Evolutionary conservation across 2,329 filamentous ascomycete genomes (phyloP).

Genomic region (Nothopassalora personata): DNA sequence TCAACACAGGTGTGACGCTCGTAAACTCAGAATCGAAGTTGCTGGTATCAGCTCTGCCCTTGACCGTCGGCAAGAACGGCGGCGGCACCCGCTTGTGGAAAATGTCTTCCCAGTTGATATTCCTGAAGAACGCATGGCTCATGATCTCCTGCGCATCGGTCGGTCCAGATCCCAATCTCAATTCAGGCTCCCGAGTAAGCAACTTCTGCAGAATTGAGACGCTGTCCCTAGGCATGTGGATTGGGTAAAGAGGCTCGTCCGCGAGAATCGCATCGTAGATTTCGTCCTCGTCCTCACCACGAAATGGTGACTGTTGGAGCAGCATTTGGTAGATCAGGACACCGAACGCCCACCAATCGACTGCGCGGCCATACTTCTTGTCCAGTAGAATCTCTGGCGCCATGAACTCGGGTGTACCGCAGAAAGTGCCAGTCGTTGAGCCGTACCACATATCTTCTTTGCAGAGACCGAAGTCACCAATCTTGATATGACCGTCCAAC

Average conservation of each 20-base stretch:
- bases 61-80: constrained; percentile 85
- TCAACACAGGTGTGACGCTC: constrained; percentile 93
- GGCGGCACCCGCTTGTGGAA: constrained; percentile 89
- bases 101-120: constrained; percentile 98
- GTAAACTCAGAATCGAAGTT: constrained; percentile 99
- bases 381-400: constrained; percentile 96
- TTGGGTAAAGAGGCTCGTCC: constrained; percentile 94
- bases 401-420: constrained; percentile 99
- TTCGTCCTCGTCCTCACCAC: constrained; percentile 97
- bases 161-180: constrained; percentile 85
- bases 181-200: constrained; percentile 87
- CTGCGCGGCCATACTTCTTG: constrained; percentile 95
- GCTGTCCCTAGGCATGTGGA: constrained; percentile 96
- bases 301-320: constrained; percentile 95
- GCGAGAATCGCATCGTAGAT: constrained; percentile 98
- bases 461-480: constrained; percentile 96
- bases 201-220: constrained; percentile 97
- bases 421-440: constrained; percentile 94
- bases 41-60: constrained; percentile 93
- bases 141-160: constrained; percentile 98
- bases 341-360: constrained; percentile 99
- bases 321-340: constrained; percentile 99
- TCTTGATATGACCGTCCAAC: constrained; percentile 95
- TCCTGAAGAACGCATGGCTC: constrained; percentile 96
- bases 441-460: constrained; percentile 99